A percentile compares a stretch with the other conserved stretches of the same genome.
phyloP scores from a whole-genome alignment of 2,329 filamentous ascomycete genomes.

The Dothiorella sarmentorum region DNA sequence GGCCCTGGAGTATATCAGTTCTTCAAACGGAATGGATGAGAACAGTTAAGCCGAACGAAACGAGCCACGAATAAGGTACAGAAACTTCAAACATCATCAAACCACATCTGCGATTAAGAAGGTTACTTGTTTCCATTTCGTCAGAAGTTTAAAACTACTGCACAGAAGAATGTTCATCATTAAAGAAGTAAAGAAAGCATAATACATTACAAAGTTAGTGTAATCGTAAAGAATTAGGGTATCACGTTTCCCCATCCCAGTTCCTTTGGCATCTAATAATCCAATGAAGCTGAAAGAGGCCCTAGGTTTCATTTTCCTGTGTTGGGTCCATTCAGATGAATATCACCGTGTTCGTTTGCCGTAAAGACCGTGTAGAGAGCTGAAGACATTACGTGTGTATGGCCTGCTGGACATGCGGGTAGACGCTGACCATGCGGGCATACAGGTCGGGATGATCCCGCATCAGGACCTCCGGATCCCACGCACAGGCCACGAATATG shows the following conservation, averaged over 20 bases:
- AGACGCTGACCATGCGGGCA: slow-evolving; percentile 71
- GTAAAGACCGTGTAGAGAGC: background rate
- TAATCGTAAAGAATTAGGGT: background rate
- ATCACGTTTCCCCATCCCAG: slow-evolving; percentile 3
- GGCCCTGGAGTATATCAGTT: too few species aligned
- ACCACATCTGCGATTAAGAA: too few species aligned
- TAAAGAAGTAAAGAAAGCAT: background rate
- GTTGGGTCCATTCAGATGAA: too few species aligned
- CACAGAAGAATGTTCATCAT: too few species aligned
- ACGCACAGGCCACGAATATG: slow-evolving; percentile 76
- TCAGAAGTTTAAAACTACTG: too few species aligned
- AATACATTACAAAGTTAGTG: background rate
- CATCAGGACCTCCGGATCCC: slow-evolving; percentile 70
- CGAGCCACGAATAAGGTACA: too few species aligned
- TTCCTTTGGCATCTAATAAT: background rate
- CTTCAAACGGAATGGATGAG: too few species aligned
- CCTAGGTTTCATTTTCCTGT: too few species aligned
- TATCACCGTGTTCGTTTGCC: too few species aligned
- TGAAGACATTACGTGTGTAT: slow-evolving; percentile 62
- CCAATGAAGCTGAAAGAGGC: background rate
- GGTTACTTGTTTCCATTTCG: too few species aligned
- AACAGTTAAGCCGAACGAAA: too few species aligned
- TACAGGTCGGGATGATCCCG: slow-evolving; percentile 80
- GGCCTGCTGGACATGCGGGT: slow-evolving; percentile 77
- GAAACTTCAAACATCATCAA: too few species aligned